These are phyloP conservation scores for Dimocarpus longan DNA, from an alignment of 345 rosid genomes.

Conservation along the genomic window DNA sequence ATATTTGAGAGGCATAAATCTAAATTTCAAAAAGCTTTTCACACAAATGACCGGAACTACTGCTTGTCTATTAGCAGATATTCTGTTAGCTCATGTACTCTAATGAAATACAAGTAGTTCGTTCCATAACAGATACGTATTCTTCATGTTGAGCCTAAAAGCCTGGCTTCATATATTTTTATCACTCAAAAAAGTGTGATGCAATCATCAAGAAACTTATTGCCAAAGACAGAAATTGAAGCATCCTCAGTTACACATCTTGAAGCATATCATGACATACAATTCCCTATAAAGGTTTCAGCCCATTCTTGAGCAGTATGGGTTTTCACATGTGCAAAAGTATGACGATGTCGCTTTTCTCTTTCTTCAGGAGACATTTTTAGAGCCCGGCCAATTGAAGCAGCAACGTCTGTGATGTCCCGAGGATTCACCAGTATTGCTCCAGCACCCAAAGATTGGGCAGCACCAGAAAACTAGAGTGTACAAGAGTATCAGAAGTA, in stretches of 20 bases:
- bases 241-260: not conserved
- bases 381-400: slow-evolving; percentile 82
- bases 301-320: slow-evolving; percentile 99
- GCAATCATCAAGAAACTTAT: not conserved
- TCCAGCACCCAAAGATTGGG: slow-evolving; percentile 99
- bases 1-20: not conserved
- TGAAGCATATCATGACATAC: not conserved
- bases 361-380: slow-evolving; percentile 82
- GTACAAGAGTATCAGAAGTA: slow-evolving; percentile 9
- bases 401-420: slow-evolving; percentile 99
- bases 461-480: slow-evolving; percentile 96
- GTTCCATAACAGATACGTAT: no score
- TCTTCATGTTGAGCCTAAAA: not conserved
- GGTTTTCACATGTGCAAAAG: slow-evolving; percentile 69
- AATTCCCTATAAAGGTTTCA: slow-evolving; percentile 92
- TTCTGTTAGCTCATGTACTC: no score
- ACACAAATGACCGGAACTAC: not conserved
- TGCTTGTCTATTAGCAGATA: not conserved
- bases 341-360: slow-evolving; percentile 89
- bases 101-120: not conserved
- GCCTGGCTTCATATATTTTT: not conserved
- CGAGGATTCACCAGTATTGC: slow-evolving; percentile 98
- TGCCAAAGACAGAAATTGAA: not conserved
- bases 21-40: not conserved
- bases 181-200: slow-evolving; percentile 3